A percentile compares a stretch with the other conserved stretches of the same genome.
These are phyloP conservation scores for Ramalina intermedia DNA, from an alignment of 495 filamentous ascomycete species.

Conservation along the genomic window DNA sequence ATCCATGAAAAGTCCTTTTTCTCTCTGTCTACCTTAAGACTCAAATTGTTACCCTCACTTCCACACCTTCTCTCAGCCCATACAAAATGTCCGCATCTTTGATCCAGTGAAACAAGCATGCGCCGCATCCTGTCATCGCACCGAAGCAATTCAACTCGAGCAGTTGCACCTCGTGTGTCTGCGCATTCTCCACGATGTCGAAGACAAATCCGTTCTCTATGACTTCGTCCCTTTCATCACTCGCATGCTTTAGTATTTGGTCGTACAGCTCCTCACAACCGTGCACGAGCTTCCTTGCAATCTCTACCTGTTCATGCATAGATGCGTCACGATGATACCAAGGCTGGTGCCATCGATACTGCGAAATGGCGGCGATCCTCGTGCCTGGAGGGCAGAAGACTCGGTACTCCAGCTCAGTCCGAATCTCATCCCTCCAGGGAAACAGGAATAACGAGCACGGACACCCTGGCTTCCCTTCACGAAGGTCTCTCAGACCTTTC, in stretches of 20 bases:
- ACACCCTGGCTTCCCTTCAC: background rate
- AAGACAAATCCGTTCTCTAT: conserved; percentile 6
- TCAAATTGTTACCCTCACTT: conserved; percentile 6
- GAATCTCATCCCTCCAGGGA: conserved; percentile 19
- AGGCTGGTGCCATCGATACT: conserved; percentile 21
- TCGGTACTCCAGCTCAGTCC: conserved; percentile 17
- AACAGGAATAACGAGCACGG: conserved; percentile 18
- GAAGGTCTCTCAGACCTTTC: conserved; percentile 3
- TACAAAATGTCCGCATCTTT: conserved; percentile 9
- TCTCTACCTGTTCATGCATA: background rate
- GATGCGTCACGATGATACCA: conserved; percentile 15
- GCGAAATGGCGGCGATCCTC: conserved; percentile 20
- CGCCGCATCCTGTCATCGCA: conserved; percentile 12
- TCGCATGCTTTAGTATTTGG: conserved; percentile 1
- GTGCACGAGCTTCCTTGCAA: conserved; percentile 7
- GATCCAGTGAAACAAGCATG: conserved; percentile 10
- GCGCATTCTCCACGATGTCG: conserved; percentile 4
- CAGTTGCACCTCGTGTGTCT: conserved; percentile 3
- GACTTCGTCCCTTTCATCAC: conserved; percentile 4
- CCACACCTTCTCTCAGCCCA: conserved; percentile 6
- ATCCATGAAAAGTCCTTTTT: no score
- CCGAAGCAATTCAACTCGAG: conserved; percentile 13
- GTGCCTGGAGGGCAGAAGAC: conserved; percentile 19
- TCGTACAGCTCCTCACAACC: background rate
- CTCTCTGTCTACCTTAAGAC: no score